Evolutionary conservation across 2,329 filamentous ascomycete genomes (phyloP), one percentile per base, ranked within the genome.

Genomic region (Aspergillus neoniger): DNA sequence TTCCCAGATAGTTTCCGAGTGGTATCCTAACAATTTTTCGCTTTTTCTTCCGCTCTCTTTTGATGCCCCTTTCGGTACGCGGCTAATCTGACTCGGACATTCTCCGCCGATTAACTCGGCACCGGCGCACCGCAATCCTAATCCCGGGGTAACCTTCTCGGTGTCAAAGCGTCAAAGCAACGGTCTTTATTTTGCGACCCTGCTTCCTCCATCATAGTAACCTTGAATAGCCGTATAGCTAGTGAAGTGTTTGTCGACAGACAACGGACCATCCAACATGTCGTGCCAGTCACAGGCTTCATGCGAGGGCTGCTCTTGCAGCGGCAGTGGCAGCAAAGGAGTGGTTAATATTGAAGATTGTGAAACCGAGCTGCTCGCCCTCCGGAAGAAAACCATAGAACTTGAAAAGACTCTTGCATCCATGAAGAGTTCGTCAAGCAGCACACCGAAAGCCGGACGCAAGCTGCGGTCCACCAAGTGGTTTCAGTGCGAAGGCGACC

Each of bases 401-500:
- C 68, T 79, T 8, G 74, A 76, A 47, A 71, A 69, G 39, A 69
- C 70, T 21, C 59, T 76, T 28, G 67, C 73, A 17, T 67, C 70
- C 12, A 67, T 73, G 58, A 72, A 69, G 38, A 62, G 66, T 28
- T 58, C 64, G 52, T 17, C 51, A 15, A 55, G 64, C n/a, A 39
- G 43, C 25, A 36, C 58, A 7, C 21, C 58, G 9, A 54, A 55
- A 10, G 55, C 59, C 10, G 63, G 65, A 17, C 66, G 70, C 39
- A 75, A 70, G 62, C 68, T 80, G 38, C 75, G 79, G 2, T 81
- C 78, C n/a, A 67, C 75, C 6, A 65, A 71, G 14, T 82, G 80
- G 80, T 82, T 82, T 65, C 75, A 78, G 59, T 74, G 76, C 38
- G 70, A 77, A 36, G 73, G 72, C 43, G 76, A 81, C 60, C 76